Conservation (phyloP, 352 stramenopile genomes). For the Aphanomyces cochlioides region DNA sequence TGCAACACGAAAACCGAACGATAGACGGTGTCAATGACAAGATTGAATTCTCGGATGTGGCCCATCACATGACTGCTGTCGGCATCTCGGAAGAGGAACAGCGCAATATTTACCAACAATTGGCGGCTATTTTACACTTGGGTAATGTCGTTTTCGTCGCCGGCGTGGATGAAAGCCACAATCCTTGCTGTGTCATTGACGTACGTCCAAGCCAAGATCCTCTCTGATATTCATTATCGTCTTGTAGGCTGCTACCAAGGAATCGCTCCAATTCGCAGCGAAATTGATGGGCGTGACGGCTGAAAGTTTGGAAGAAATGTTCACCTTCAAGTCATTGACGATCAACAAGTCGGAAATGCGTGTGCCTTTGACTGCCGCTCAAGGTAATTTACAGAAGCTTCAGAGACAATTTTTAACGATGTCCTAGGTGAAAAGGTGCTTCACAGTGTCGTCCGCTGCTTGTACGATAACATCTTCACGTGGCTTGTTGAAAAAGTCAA, state of each 20-base stretch:
- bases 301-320: slow-evolving; percentile 57
- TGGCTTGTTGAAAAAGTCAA: slow-evolving; percentile 86
- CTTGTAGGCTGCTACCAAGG: slow-evolving; percentile 40
- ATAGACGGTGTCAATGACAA: slow-evolving; percentile 79
- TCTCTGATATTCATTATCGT: not conserved
- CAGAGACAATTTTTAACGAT: slow-evolving; percentile 1
- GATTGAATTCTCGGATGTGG: slow-evolving; percentile 42
- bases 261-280: slow-evolving; percentile 56
- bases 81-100: slow-evolving; percentile 73
- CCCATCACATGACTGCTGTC: slow-evolving; percentile 39
- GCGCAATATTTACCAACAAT: slow-evolving; percentile 65
- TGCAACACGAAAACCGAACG: slow-evolving; percentile 42
- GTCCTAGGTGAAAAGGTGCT: slow-evolving; percentile 43
- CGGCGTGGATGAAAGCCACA: slow-evolving; percentile 66
- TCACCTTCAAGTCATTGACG: slow-evolving; percentile 75
- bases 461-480: slow-evolving; percentile 90
- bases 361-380: slow-evolving; percentile 47
- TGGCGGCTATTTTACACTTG: slow-evolving; percentile 79
- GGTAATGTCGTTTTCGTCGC: slow-evolving; percentile 81
- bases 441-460: slow-evolving; percentile 78
- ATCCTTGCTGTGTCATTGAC: slow-evolving; percentile 50
- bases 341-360: slow-evolving; percentile 78
- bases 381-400: slow-evolving; percentile 23
- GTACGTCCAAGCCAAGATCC: slow-evolving; percentile 37
- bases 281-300: slow-evolving; percentile 61